Conservation (phyloP, 352 stramenopile genomes). For the Lagenidium sp. region DNA sequence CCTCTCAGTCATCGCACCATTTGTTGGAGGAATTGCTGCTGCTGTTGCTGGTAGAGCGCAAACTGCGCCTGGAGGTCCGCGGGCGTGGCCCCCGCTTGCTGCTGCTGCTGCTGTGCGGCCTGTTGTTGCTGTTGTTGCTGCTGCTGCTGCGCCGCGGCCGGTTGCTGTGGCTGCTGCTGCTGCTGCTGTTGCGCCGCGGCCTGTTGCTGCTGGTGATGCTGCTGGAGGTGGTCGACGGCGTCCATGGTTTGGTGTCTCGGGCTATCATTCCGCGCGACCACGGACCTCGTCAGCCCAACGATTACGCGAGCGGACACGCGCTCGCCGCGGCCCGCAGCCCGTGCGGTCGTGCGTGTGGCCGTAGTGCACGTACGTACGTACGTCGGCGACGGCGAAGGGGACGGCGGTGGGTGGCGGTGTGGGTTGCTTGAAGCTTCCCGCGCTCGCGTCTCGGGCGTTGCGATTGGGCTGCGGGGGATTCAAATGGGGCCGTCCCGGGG, state of each 20-base stretch:
- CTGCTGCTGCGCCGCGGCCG: no score
- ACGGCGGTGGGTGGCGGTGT: neutral
- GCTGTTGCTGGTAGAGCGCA: slow-evolving; percentile 68
- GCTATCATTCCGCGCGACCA: neutral
- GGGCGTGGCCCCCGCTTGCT: slow-evolving; percentile 4
- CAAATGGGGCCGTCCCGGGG: slow-evolving; percentile 9
- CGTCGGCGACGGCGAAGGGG: neutral
- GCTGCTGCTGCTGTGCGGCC: neutral
- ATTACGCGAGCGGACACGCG: neutral
- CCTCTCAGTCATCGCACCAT: slow-evolving; percentile 36
- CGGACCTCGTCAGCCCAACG: no score
- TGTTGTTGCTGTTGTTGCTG: slow-evolving; percentile 1
- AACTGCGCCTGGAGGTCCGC: slow-evolving; percentile 34
- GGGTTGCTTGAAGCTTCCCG: neutral
- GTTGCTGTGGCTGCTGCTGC: slow-evolving; percentile 2
- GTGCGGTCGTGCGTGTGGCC: neutral
- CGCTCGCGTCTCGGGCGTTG: slow-evolving; percentile 10
- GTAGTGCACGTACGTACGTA: neutral
- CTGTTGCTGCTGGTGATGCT: slow-evolving; percentile 9
- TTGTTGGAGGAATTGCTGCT: slow-evolving; percentile 75
- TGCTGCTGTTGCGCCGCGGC: slow-evolving; percentile 10
- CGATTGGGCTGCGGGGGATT: slow-evolving; percentile 16
- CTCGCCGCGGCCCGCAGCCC: neutral
- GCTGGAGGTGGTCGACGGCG: slow-evolving; percentile 12
- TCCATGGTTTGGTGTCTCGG: slow-evolving; percentile 9